A percentile compares a stretch with the other conserved stretches of the same genome.
phyloP scores from a whole-genome alignment of 192 early-diverging fungal genomes.

The Coemansia interrupta region DNA sequence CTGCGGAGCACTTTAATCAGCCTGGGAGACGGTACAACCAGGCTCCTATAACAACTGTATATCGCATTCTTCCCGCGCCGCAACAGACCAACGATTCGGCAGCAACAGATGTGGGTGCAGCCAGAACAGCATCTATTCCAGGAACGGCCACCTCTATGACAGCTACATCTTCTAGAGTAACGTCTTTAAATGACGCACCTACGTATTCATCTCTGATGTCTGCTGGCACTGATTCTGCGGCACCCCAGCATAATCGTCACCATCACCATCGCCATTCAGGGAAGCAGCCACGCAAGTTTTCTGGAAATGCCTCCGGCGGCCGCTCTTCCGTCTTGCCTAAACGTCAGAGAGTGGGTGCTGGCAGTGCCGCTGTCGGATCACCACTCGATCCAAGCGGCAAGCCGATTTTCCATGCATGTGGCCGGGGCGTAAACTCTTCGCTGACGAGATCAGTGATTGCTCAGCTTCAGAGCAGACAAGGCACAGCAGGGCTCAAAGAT shows the following conservation, averaged over 20 bases:
- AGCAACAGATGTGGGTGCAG: no score
- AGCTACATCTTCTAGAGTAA: no score
- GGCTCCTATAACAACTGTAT: conserved; percentile 31
- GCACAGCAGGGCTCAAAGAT: neutral
- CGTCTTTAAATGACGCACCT: no score
- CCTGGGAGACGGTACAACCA: conserved; percentile 34
- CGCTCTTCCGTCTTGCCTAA: neutral
- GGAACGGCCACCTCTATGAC: conserved; percentile 2
- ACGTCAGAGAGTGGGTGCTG: neutral
- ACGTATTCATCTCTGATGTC: neutral
- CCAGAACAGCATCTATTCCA: neutral
- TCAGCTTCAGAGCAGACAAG: conserved; percentile 34
- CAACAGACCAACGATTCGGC: neutral
- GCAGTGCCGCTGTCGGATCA: conserved; percentile 6
- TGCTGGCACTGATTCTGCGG: neutral
- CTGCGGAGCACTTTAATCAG: conserved; percentile 71
- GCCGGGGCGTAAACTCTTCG: conserved; percentile 52
- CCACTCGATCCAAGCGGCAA: conserved; percentile 35
- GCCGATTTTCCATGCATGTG: conserved; percentile 43
- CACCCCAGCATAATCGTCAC: neutral
- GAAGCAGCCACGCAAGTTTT: conserved; percentile 7
- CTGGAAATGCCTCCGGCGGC: neutral
- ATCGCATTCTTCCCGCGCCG: conserved; percentile 25
- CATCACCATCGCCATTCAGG: neutral
- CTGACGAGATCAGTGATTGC: conserved; percentile 48